phyloP scores from a whole-genome alignment of 176 grass and related monocot genomes.

The Eremochloa ophiuroides region DNA sequence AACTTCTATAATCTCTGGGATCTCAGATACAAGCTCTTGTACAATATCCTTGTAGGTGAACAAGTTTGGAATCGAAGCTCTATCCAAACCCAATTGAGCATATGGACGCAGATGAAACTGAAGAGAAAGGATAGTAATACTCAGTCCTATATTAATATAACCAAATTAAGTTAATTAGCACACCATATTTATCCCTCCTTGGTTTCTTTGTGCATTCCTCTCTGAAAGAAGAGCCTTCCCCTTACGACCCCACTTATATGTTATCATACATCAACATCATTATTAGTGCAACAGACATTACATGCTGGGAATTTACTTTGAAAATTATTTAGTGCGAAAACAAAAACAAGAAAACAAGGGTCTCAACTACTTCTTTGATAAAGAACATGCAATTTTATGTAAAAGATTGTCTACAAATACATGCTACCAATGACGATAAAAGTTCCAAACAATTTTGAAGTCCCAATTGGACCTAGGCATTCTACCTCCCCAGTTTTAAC shows the following conservation, averaged over 20 bases:
- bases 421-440: background rate
- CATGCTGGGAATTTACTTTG: background rate
- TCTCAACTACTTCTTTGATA: background rate
- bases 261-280: background rate
- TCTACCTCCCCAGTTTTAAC: background rate
- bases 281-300: background rate
- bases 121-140: constrained; percentile 1
- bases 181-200: background rate
- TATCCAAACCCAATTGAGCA: constrained; percentile 87
- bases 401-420: background rate
- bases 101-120: constrained; percentile 90
- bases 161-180: background rate
- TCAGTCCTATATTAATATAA: background rate
- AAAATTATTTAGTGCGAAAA: background rate
- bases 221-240: background rate
- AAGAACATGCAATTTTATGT: background rate
- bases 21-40: constrained; percentile 74
- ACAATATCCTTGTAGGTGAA: constrained; percentile 61
- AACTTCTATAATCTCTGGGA: constrained; percentile 74
- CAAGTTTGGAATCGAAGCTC: constrained; percentile 59
- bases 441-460: background rate
- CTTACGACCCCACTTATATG: background rate
- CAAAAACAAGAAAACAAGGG: background rate
- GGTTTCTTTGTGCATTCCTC: background rate
- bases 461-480: background rate